Evolutionary conservation across 2,329 filamentous ascomycete genomes (phyloP), one percentile per base, ranked within the genome.

Genomic region (Xylogone sp.): DNA sequence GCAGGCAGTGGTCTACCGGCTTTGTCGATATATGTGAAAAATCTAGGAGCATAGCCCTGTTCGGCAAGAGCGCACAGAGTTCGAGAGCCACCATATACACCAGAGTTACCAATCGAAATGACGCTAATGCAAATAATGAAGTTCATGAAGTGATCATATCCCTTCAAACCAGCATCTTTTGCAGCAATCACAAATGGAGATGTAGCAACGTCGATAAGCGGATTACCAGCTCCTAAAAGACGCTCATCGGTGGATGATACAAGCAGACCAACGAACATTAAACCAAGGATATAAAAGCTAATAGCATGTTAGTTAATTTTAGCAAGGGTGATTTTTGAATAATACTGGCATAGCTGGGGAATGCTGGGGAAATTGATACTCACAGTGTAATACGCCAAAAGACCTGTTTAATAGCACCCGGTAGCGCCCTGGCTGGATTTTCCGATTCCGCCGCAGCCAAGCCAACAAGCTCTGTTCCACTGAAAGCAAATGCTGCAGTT

Each of bases 121-220:
- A 96, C 91, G 21, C 90, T 87, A 54, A 96, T 83, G 66, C 96
- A 84, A 67, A 97, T 96, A 57, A 97, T 90, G 21, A 84, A 84
- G 70, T 97, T 97, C 86, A 97, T 95, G 54, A 97, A 82, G 0
- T 88, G 92, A 2, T 90, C 90, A 3, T 96, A 81, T 2, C 86
- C 84, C 48, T 82, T 74, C 63, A 97, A 95, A 16, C 89, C 87
- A 3, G 91, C 91, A 56, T 91, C 86, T 59, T 87, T 77, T 64
- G 96, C 95, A 57, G 92, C 89, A 61, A 97, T 92, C 61, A 97
- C 92, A 68, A 97, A 97, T 3, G 93, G 93, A 2, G 90, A 96
- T 3, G 90, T 87, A 22, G 83, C 83, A 48, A 85, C 82, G 65
- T 91, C 60, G 43, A 58, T 83, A 48, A 79, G 80, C 10, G 76